phyloP scores from a whole-genome alignment of 306 rosid genomes.

The barrel medic (Medicago truncatula) region MtrunA17r5.0-ANR NC_053042.1:20588501-20589000 shows the following conservation, averaged over 20 bases:
- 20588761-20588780: neutral
- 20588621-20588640: too few relatives aligned
- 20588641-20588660: too few relatives aligned
- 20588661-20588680: too few relatives aligned
- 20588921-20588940: neutral
- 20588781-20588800: neutral
- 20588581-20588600: too few relatives aligned
- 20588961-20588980: conserved; percentile 1
- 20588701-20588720: too few relatives aligned
- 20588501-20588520: neutral
- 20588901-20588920: conserved; percentile 22
- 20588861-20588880: neutral
- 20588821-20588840: neutral
- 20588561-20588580: too few relatives aligned
- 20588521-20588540: conserved; percentile 7
- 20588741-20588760: too few relatives aligned
- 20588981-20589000: conserved; percentile 71
- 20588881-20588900: neutral
- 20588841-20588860: neutral
- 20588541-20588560: neutral
- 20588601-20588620: too few relatives aligned
- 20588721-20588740: too few relatives aligned
- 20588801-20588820: neutral
- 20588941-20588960: neutral
- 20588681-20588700: too few relatives aligned